phyloP scores from a whole-genome alignment of 768 basidiomycete species.

The Lentinula guzmanii region DNA sequence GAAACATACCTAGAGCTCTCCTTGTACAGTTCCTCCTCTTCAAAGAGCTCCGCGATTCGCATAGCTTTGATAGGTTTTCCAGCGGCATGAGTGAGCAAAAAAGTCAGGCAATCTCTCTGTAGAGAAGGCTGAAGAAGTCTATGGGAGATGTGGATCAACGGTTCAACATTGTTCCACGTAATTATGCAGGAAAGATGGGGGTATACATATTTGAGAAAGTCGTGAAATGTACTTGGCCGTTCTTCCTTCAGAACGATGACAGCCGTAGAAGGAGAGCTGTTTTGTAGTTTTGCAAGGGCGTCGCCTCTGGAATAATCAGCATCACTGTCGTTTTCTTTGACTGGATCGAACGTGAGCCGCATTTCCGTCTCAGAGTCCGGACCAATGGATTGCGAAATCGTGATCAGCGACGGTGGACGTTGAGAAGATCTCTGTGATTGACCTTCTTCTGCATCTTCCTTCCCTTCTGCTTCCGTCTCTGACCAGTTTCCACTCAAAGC shows the following conservation, averaged over 20 bases:
- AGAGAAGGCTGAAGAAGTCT: slow-evolving; percentile 82
- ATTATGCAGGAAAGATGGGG: slow-evolving; percentile 92
- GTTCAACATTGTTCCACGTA: slow-evolving; percentile 93
- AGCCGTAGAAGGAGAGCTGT: slow-evolving; percentile 55
- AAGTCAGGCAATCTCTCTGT: slow-evolving; percentile 77
- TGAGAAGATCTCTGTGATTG: background rate
- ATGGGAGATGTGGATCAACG: slow-evolving; percentile 84
- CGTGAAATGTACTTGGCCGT: slow-evolving; percentile 79
- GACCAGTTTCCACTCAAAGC: slow-evolving; percentile 90
- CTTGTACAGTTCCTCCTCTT: slow-evolving; percentile 84
- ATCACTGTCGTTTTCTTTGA: slow-evolving; percentile 40
- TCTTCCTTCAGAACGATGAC: slow-evolving; percentile 90
- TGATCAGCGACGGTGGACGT: slow-evolving; percentile 57
- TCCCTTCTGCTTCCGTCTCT: slow-evolving; percentile 60
- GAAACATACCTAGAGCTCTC: slow-evolving; percentile 40
- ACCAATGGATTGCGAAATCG: slow-evolving; percentile 70
- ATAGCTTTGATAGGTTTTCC: slow-evolving; percentile 91
- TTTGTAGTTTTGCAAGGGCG: slow-evolving; percentile 53
- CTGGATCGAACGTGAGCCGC: slow-evolving; percentile 47
- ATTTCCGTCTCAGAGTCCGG: slow-evolving; percentile 54
- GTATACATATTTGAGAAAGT: slow-evolving; percentile 90
- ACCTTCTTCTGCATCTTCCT: background rate
- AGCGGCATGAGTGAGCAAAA: slow-evolving; percentile 88
- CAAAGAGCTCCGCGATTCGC: slow-evolving; percentile 86
- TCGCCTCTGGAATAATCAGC: slow-evolving; percentile 25